Percentiles rank a stretch among this genome's conserved stretches.
phyloP scores from a whole-genome alignment of 805 yeast species.

The Candida silvatica region DNA sequence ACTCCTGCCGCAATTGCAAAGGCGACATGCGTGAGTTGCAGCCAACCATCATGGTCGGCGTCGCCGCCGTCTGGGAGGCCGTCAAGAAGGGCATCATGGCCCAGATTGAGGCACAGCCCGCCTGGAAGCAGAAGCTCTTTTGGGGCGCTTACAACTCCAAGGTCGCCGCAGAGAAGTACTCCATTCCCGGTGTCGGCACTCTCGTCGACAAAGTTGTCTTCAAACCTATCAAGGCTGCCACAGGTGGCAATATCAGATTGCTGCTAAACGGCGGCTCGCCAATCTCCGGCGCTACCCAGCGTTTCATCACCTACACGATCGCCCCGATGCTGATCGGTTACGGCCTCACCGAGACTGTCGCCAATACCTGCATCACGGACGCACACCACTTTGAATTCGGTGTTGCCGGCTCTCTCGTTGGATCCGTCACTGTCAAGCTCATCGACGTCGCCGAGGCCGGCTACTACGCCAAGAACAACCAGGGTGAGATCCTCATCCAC shows the following conservation, averaged over 20 bases:
- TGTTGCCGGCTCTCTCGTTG: constrained; percentile 75
- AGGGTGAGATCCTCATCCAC: constrained; percentile 82
- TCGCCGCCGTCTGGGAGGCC: constrained; percentile 97
- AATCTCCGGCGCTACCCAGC: constrained; percentile 71
- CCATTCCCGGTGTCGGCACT: constrained; percentile 70
- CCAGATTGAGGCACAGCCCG: constrained; percentile 61
- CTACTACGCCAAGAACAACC: constrained; percentile 79
- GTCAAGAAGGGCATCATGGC: constrained; percentile 85
- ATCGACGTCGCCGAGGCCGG: constrained; percentile 90
- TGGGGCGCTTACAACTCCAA: constrained; percentile 85
- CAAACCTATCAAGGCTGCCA: constrained; percentile 84
- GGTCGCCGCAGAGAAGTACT: constrained; percentile 48
- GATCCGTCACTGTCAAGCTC: constrained; percentile 79
- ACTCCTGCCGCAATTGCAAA: constrained; percentile 72
- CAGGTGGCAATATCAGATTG: constrained; percentile 79
- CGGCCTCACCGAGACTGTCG: constrained; percentile 94
- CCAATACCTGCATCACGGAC: constrained; percentile 68
- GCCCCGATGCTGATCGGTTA: constrained; percentile 91
- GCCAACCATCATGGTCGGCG: constrained; percentile 96
- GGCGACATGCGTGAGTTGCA: constrained; percentile 83
- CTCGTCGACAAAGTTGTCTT: constrained; percentile 68
- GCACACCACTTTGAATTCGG: constrained; percentile 62
- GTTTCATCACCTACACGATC: constrained; percentile 64
- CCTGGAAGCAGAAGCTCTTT: constrained; percentile 66
- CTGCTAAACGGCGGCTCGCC: constrained; percentile 93